A percentile compares a stretch with the other conserved stretches of the same genome.
Evolutionary conservation across 345 rosid genomes (phyloP).

Genomic region (Pseudoturritis turrita): DNA sequence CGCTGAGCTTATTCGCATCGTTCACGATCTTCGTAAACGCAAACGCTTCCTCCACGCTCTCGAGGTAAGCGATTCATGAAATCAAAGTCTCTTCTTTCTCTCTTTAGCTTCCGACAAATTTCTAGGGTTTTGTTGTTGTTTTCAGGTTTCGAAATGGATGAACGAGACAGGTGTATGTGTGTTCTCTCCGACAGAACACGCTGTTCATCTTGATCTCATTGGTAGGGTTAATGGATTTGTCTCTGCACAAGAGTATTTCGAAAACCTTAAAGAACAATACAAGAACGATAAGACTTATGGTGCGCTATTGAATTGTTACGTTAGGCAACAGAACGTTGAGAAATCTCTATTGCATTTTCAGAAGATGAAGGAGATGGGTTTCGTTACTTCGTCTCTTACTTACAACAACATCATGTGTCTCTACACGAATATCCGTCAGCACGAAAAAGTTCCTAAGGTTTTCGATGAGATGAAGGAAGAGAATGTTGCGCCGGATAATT

Average conservation of each 20-base stretch:
- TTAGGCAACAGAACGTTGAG: slow-evolving; percentile 52
- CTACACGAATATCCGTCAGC: slow-evolving; percentile 50
- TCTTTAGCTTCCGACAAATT: neutral
- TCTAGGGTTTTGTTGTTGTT: neutral
- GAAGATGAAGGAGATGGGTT: slow-evolving; percentile 77
- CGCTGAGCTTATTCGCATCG: slow-evolving; percentile 75
- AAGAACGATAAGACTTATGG: slow-evolving; percentile 77
- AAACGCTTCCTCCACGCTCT: slow-evolving; percentile 81
- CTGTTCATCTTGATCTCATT: slow-evolving; percentile 75
- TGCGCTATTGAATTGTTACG: slow-evolving; percentile 82
- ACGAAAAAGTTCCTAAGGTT: slow-evolving; percentile 56
- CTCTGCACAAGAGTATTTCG: slow-evolving; percentile 70
- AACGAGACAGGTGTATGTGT: slow-evolving; percentile 48
- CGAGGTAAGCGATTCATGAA: slow-evolving; percentile 40
- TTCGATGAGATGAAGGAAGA: slow-evolving; percentile 69
- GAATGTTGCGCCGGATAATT: slow-evolving; percentile 64
- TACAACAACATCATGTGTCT: slow-evolving; percentile 85
- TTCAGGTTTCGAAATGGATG: slow-evolving; percentile 86
- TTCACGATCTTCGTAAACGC: slow-evolving; percentile 77
- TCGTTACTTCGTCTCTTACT: slow-evolving; percentile 44
- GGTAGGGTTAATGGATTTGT: slow-evolving; percentile 65
- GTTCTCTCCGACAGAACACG: slow-evolving; percentile 65
- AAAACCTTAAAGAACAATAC: slow-evolving; percentile 51
- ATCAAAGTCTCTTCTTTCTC: neutral
- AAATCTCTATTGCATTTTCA: slow-evolving; percentile 54